Base-by-base conservation (phyloP, 306 rosid genomes). In the Sphenostylis stenocarpa region DNA sequence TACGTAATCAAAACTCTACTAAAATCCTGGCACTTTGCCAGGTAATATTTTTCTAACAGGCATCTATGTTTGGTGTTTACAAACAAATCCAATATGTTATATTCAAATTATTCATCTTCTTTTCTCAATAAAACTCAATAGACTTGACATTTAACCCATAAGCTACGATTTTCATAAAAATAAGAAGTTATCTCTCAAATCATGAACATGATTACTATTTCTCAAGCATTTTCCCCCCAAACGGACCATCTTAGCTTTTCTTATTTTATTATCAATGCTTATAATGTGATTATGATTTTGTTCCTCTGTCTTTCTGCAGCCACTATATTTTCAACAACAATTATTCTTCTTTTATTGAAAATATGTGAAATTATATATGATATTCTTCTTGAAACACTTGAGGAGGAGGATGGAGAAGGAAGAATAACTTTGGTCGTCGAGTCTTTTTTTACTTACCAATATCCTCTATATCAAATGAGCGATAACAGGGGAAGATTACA, bases 401-500 rank as follows among this genome's bases (percentile, higher is more conserved):
- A 63, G 49, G 72, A 48, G 48, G 80, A 75, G 21, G 13, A 34
- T 63, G 80, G 49, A 48, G 80, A 64, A 7, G 80, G 72, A 48
- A 10, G 64, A 62, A 15, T 33, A 63, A 34, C 51, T 14, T 33
- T 6, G 4, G 53, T 34, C 15, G 41, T 63, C 63, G 55, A 58
- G 36, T 75, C 80, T 17, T 44, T 41, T 34, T 8, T 48, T 24
- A 33, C 28, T 7, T 23, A 49, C 64, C 72, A 34, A 48, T 7
- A 19, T 19, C 26, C 52, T 29, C 31, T 31, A 36, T 45, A 61
- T 33, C 45, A 60, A 33, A 33, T 34, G 20, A 47, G 34, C 47
- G 61, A 6, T 13, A 34, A 9, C 0, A 21, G 72, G 41, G 65
- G 34, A 64, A 63, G 63, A 24, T 23, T 75, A 14, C 49, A 62